Base-by-base conservation (phyloP, 805 yeast species). In the Sugiyamaella smithiae region DNA sequence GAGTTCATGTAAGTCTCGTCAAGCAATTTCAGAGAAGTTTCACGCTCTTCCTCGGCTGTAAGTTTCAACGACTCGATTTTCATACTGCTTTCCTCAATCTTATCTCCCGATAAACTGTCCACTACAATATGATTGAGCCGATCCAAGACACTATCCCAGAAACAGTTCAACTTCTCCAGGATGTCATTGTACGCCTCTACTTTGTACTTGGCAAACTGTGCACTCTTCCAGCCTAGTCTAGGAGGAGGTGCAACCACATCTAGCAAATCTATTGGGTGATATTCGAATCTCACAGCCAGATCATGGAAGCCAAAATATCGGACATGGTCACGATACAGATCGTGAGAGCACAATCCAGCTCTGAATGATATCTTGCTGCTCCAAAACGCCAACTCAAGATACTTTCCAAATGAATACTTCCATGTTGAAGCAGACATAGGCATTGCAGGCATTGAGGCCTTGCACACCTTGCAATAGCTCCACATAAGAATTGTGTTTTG, bases 361-460 rank as follows among this genome's bases (percentile, higher is more conserved):
- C 81, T 71, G 49, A 81, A 70, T 11, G 77, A 71, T 32, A 80
- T 69, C 16, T 70, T 72, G 29, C 72, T 67, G 48, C 85, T 78
- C 86, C 95, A 88, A 62, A 90, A 90, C 25, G 85, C 72, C 19
- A 90, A 70, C 68, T 93, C 98, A 20, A 93, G 70, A 62, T 86
- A 93, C 62, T 95, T 95, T 0, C 98, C 99, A 66, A 93, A 84
- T 0, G 98, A 91, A 55, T 82, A 83, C 60, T 84, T 88, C 84
- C 95, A 90, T 0, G 97, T 82, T 33, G 82, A 82, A 43, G 88
- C 91, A 58, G 86, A 85, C 84, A 95, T 80, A 16, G 87, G 86
- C 11, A 83, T 68, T 4, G 85, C 81, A 0, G 97, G 93, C 2
- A 95, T 82, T 0, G 84, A 73, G 31, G 74, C 77, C 11, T 81